Percentiles rank a stretch among this genome's conserved stretches.
Conservation (phyloP, 169 alveolate species). For the Plasmodium inui region DNA sequence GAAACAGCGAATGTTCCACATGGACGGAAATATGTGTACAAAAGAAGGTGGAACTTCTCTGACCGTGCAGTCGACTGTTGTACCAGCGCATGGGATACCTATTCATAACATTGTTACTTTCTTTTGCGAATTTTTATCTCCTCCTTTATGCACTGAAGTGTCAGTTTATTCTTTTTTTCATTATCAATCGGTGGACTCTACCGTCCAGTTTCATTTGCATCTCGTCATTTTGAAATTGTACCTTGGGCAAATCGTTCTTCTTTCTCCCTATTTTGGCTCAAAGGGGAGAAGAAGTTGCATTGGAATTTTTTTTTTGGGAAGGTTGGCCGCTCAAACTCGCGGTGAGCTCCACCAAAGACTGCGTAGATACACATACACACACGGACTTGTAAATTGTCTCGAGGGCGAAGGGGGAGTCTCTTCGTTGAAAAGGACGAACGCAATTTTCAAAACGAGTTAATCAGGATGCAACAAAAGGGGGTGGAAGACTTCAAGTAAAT, state of each 20-base stretch:
- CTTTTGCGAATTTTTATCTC: too few relatives aligned
- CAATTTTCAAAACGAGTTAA: not conserved
- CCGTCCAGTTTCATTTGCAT: not conserved
- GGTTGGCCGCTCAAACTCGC: not conserved
- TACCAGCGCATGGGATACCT: not conserved
- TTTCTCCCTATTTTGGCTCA: not conserved
- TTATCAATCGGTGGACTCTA: not conserved
- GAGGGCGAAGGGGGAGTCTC: not conserved
- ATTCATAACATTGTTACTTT: not conserved
- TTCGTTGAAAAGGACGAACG: not conserved
- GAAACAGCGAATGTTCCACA: not conserved
- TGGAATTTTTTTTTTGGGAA: not conserved
- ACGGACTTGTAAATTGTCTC: not conserved
- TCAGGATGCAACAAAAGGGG: not conserved
- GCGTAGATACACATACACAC: not conserved
- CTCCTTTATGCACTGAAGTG: not conserved
- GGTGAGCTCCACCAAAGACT: not conserved
- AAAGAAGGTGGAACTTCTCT: not conserved
- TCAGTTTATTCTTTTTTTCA: not conserved
- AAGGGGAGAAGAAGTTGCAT: not conserved
- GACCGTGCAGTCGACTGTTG: not conserved
- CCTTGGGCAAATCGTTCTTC: not conserved
- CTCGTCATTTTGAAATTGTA: too few relatives aligned
- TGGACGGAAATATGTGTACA: not conserved
- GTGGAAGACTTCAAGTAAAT: not conserved